A percentile compares a stretch with the other conserved stretches of the same genome.
These are phyloP conservation scores for Nakazawaea laoshanensis DNA, from an alignment of 805 yeast genomes.

Conservation along the genomic window DNA sequence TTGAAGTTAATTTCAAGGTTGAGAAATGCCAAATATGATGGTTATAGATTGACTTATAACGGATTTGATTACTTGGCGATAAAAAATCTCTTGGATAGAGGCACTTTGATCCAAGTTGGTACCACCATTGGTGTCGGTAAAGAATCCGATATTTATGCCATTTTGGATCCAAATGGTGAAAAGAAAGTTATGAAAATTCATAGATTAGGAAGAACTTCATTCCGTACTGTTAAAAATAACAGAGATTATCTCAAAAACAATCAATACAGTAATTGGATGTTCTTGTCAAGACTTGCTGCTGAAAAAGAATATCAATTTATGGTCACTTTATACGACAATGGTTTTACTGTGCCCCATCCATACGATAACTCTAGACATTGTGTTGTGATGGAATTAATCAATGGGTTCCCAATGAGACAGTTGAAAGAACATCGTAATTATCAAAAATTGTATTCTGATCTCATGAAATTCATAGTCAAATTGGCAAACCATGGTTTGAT, in stretches of 20 bases:
- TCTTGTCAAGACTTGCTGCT: slow-evolving; percentile 82
- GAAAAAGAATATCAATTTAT: slow-evolving; percentile 86
- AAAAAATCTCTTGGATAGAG: slow-evolving; percentile 70
- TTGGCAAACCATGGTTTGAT: slow-evolving; percentile 84
- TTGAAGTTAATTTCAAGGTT: slow-evolving; percentile 66
- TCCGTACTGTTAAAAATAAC: slow-evolving; percentile 85
- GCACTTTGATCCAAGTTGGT: slow-evolving; percentile 71
- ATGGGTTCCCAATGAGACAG: slow-evolving; percentile 87
- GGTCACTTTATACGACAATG: slow-evolving; percentile 63
- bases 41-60: slow-evolving; percentile 77
- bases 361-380: slow-evolving; percentile 87
- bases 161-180: slow-evolving; percentile 54
- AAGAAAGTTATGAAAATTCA: slow-evolving; percentile 80
- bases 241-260: slow-evolving; percentile 78
- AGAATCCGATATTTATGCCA: slow-evolving; percentile 90
- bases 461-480: slow-evolving; percentile 81
- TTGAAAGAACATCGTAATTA: slow-evolving; percentile 63
- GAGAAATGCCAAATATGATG: slow-evolving; percentile 92
- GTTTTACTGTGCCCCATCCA: slow-evolving; percentile 83
- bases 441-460: slow-evolving; percentile 66
- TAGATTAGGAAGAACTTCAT: slow-evolving; percentile 89
- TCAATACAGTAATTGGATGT: slow-evolving; percentile 87
- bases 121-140: slow-evolving; percentile 93
- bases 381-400: slow-evolving; percentile 84
- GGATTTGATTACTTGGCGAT: slow-evolving; percentile 93